Evolutionary conservation across 2,329 filamentous ascomycete species (phyloP), one percentile per base, ranked within the genome.

Genomic region (Zasmidium citrigriseum): DNA sequence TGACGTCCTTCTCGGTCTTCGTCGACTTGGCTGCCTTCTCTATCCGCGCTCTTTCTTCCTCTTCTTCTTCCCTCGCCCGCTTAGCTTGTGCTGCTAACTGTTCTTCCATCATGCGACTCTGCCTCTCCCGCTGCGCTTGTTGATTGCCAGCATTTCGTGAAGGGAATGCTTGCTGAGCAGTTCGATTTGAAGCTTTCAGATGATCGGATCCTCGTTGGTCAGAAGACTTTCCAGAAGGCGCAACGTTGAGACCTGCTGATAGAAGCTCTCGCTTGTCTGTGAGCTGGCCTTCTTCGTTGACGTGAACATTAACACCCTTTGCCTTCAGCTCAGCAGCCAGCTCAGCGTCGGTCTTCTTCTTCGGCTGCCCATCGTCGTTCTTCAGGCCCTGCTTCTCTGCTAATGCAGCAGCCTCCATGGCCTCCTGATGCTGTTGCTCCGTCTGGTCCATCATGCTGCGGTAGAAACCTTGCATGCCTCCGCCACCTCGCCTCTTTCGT

Each of bases 181-280:
- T 54, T n/a, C 62, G 64, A 10, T 67, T 68, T 3, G 68, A 65
- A 4, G 65, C 61, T 48, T 63, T 63, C 10, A 74, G 57, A 54
- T 74, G 72, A 50, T 73, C 72, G 24, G 72, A 67, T 9, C 62
- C 64, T 22, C 52, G 50, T 21, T 51, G 52, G 29, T 65, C 62
- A 11, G 54, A 62, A 9, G 60, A 47, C 25, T 70, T 64, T n/a
- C 66, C 59, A 38, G 62, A 61, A 16, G 58, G 78, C 51, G 82
- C 82, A 18, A 95, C 76, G 67, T 96, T 96, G 52, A 96, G 80
- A 23, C 90, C 90, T 5, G 89, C 88, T 48, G 79, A 82, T 5
- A 96, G 82, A 9, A 95, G 78, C 72, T 95, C 87, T n/a, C 90
- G 82, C 78, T 92, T 93, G 72, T 96, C 90, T 23, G 91, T 88